Base-by-base conservation (phyloP, 83 land plant genomes). In the Picea abies region DNA sequence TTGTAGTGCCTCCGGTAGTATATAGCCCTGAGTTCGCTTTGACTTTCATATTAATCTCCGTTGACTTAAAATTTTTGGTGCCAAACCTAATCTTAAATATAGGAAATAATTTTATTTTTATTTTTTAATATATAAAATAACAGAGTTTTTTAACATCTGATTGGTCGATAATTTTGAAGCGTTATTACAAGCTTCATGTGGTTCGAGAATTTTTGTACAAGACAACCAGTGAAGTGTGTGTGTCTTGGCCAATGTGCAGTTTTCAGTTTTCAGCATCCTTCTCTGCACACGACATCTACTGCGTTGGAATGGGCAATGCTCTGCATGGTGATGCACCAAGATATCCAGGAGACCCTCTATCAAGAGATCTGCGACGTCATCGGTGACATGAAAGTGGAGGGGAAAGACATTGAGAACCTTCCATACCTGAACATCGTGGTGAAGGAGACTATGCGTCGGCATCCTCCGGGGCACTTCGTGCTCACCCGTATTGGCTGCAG, bases 401-500 rank as follows among this genome's bases (percentile, higher is more conserved):
- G 91, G 23, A 69, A 85, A 20, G 91, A 90, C 58, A 69, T 87
- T 15, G 95, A 93, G 63, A 87, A 84, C 0, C 88, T 96, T 80
- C 83, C 79, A 0, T 96, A 94, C 83, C 81, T 95, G 60, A 84
- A 91, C 44, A 95, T 94, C 0, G 81, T 96, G 15, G 83, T 89
- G 17, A 92, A 91, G 60, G 98, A 96, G 76, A 80, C 94, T 4
- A 83, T 96, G 1, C 86, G 97, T 26, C 89, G 84, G 83, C 97
- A 93, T 86, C 95, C 95, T 4, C 93, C 92, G 5, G 88, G 90
- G 9, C 81, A 86, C 77, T 89, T 93, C 61, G 35, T 82, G 1
- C 76, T 93, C 20, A 80, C 91, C 6, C 95, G 29, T 29, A 29
- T 29, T 29, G 29, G 29, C 0, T 29, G 29, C 29, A 29, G 0